A percentile compares a stretch with the other conserved stretches of the same genome.
Evolutionary conservation across 345 rosid genomes (phyloP).

Genomic region (Cardiospermum halicacabum): DNA sequence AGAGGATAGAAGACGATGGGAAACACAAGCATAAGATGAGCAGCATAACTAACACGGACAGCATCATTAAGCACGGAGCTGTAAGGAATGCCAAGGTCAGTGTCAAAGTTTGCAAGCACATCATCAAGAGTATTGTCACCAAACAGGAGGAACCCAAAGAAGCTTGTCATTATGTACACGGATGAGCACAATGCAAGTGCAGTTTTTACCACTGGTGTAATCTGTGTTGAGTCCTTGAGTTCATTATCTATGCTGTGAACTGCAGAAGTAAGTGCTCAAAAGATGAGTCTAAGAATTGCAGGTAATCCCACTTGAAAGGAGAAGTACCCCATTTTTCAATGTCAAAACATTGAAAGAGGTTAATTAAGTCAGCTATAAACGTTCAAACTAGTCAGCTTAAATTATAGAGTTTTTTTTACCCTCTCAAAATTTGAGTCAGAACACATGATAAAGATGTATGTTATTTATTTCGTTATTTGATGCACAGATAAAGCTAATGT

Average conservation of each 20-base stretch:
- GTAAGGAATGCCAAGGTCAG: slow-evolving; percentile 72
- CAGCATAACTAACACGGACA: slow-evolving; percentile 84
- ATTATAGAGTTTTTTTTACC: not conserved
- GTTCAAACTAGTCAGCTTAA: not conserved
- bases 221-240: slow-evolving; percentile 66
- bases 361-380: not conserved
- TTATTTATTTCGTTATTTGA: not conserved
- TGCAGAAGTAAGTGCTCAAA: slow-evolving; percentile 28
- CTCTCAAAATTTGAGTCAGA: not conserved
- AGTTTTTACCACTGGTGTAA: slow-evolving; percentile 60
- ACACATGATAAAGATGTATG: no score
- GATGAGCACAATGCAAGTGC: slow-evolving; percentile 66
- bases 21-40: slow-evolving; percentile 91
- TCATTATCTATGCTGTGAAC: slow-evolving; percentile 92
- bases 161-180: slow-evolving; percentile 69
- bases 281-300: slow-evolving; percentile 9
- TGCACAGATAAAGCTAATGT: not conserved
- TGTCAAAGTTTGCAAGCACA: slow-evolving; percentile 87
- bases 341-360: not conserved
- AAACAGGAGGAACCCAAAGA: slow-evolving; percentile 87
- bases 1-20: slow-evolving; percentile 82
- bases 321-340: not conserved
- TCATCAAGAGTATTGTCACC: slow-evolving; percentile 78
- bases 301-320: not conserved
- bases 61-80: slow-evolving; percentile 62